Evolutionary conservation across 805 yeast genomes (phyloP).

Genomic region (Maudiozyma bulderi): DNA sequence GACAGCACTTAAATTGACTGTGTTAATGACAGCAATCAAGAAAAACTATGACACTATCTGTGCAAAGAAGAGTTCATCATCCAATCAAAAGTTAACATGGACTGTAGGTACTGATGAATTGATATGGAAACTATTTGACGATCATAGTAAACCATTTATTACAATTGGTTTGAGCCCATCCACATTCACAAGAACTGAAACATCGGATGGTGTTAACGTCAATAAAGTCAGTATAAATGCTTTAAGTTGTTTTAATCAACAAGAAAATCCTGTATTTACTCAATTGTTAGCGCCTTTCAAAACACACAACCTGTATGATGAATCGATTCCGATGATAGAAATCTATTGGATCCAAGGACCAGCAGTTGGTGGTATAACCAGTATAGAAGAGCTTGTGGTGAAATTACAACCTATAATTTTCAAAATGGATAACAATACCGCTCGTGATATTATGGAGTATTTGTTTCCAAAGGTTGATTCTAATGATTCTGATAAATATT

Average conservation of each 20-base stretch:
- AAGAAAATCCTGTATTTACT: conserved; percentile 38
- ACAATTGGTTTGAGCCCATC: conserved; percentile 45
- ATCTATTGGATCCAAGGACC: conserved; percentile 46
- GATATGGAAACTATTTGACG: conserved; percentile 49
- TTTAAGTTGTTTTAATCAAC: conserved; percentile 46
- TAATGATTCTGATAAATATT: background rate
- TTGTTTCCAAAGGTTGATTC: conserved; percentile 34
- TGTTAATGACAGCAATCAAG: conserved; percentile 36
- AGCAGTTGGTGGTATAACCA: conserved; percentile 58
- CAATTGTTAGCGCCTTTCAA: conserved; percentile 41
- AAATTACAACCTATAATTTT: conserved; percentile 45
- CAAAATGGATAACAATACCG: conserved; percentile 47
- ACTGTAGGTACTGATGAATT: conserved; percentile 43
- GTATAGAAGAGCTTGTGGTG: conserved; percentile 42
- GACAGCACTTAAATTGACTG: conserved; percentile 32
- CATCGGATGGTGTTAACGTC: conserved; percentile 42
- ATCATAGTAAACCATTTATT: conserved; percentile 38
- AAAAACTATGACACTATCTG: conserved; percentile 26
- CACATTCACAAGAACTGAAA: conserved; percentile 38
- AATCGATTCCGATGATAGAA: conserved; percentile 30
- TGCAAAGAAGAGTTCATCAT: conserved; percentile 9
- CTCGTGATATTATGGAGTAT: conserved; percentile 39
- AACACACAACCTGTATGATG: conserved; percentile 13
- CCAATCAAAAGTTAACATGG: conserved; percentile 34
- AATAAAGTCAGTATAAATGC: conserved; percentile 38